Base-by-base conservation (phyloP, 352 stramenopile species). In the Phytophthora rubi region DNA sequence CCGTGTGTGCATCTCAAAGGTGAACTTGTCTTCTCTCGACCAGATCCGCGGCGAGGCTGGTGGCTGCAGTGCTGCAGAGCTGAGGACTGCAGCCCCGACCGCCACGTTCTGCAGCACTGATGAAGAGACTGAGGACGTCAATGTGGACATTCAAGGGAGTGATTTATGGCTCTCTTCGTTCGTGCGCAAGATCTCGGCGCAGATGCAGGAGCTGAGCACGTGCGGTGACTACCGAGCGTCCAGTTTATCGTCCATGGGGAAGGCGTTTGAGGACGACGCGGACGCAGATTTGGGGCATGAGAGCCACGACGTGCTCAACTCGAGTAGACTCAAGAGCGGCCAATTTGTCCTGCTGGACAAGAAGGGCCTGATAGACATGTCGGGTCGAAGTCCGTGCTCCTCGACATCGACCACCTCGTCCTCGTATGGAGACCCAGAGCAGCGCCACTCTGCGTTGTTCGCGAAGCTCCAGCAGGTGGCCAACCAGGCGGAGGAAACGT, bases 401-500 rank as follows among this genome's bases (percentile, higher is more conserved):
- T 56, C 56, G 18, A 57, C 63, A 33, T 68, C 72, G 37, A 66
- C 67, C 12, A 45, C 59, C 18, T 64, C 59, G 30, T 74, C 67
- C 5, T 65, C 53, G 3, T 57, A 61, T 4, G 53, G 58, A 5
- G 48, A 68, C 21, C 12, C 56, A 9, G 62, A 77, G 32, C 51
- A 54, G 0, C 47, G 74, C 44, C 64, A 65, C n/a, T 47, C 60
- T 2, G 65, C 66, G 15, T 42, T 81, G 0, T 48, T 79, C 53
- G 53, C 66, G 47, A 70, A 73, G 21, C 68, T 83, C 1, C 48
- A 77, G 39, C 44, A 79, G 45, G 71, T 66, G 8, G 71, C 64
- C 23, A 47, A 62, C 12, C 62, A 70, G 16, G 71, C 66, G 21
- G 75, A 85, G 51, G 66, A 63, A 45, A 85, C 78, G 0, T 67